phyloP scores from a whole-genome alignment of 2,329 filamentous ascomycete genomes.

The Clonostachys rhizophaga region DNA sequence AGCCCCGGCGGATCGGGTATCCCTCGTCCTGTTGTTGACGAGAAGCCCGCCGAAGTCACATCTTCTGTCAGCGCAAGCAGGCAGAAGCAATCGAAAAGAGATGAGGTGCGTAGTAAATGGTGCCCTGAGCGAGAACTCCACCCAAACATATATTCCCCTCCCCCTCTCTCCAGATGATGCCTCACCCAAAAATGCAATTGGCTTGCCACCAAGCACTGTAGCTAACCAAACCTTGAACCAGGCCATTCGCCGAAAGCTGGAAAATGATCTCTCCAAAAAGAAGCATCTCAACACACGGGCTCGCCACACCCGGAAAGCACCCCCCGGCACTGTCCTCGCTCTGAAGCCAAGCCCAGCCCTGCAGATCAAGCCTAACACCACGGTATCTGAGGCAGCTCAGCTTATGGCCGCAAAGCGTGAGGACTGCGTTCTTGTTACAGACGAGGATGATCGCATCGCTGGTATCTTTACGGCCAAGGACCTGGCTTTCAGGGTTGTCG shows the following conservation, averaged over 20 bases:
- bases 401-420: conserved; percentile 98
- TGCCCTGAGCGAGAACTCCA: not conserved
- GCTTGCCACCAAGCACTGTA: not conserved
- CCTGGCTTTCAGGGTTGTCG: conserved; percentile 93
- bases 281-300: conserved; percentile 75
- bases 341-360: conserved; percentile 93
- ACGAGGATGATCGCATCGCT: conserved; percentile 95
- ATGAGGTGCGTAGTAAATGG: conserved; percentile 68
- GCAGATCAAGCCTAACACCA: conserved; percentile 94
- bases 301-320: conserved; percentile 85
- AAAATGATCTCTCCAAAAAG: conserved; percentile 97
- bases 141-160: not conserved
- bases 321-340: conserved; percentile 91
- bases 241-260: conserved; percentile 96
- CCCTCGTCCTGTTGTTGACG: conserved; percentile 63
- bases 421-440: conserved; percentile 95
- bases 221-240: conserved; percentile 25
- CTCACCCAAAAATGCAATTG: not conserved
- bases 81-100: conserved; percentile 93
- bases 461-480: conserved; percentile 99
- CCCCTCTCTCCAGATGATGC: not conserved
- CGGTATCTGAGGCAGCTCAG: conserved; percentile 93
- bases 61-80: conserved; percentile 88
- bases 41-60: conserved; percentile 54
- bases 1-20: conserved; percentile 62